Conservation (phyloP, 441 rosid species). For the Gossypium gossypioides region DNA sequence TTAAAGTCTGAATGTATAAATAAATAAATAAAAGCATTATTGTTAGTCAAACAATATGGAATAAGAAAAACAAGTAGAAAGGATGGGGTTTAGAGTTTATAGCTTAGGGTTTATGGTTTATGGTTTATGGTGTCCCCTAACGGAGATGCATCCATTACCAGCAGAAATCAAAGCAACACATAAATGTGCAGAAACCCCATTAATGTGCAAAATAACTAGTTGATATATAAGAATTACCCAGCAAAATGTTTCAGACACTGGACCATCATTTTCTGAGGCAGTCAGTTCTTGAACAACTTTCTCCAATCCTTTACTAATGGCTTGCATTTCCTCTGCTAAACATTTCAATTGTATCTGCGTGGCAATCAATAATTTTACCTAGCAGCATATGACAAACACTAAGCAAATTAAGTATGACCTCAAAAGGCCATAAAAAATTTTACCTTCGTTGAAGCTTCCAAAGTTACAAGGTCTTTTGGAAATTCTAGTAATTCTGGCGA, state of each 20-base stretch:
- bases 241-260: constrained; percentile 44
- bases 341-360: constrained; percentile 58
- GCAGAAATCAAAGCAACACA: neutral
- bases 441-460: constrained; percentile 62
- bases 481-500: constrained; percentile 56
- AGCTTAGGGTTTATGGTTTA: neutral
- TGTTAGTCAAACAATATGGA: neutral
- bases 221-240: constrained; percentile 28
- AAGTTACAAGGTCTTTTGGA: constrained; percentile 42
- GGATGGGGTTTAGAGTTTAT: neutral
- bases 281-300: constrained; percentile 56
- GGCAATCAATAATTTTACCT: constrained; percentile 12
- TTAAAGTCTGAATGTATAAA: constrained; percentile 31
- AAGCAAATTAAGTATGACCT: neutral
- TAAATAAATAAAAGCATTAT: constrained; percentile 16
- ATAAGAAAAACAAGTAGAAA: neutral
- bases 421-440: neutral
- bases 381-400: constrained; percentile 4
- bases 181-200: neutral
- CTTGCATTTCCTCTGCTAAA: constrained; percentile 82
- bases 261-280: constrained; percentile 58
- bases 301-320: constrained; percentile 62
- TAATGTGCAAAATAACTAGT: neutral
- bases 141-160: neutral
- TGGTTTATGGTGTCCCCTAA: neutral